phyloP scores from a whole-genome alignment of 2,329 filamentous ascomycete species.

The Tolypocladium nubicola region DNA sequence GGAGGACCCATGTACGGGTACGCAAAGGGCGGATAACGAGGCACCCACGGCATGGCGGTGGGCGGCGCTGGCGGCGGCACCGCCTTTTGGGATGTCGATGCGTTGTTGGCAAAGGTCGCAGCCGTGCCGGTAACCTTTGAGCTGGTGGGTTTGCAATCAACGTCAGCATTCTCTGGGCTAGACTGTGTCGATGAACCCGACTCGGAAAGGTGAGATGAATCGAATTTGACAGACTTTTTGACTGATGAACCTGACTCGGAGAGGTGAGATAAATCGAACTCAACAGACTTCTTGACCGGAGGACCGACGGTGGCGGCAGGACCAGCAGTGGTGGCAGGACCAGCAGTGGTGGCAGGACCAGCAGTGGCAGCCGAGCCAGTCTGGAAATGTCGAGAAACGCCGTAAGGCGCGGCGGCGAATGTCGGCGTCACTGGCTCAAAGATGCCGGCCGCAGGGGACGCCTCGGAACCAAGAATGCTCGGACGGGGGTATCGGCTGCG shows the following conservation, averaged over 20 bases:
- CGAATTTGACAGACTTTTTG: constrained; percentile 7
- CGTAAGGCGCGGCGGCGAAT: not conserved
- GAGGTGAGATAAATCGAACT: too few species aligned
- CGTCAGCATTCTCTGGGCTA: not conserved
- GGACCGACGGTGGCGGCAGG: not conserved
- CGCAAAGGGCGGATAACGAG: constrained; percentile 5
- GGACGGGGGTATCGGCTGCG: constrained; percentile 3
- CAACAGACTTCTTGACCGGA: too few species aligned
- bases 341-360: not conserved
- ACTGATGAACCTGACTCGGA: not conserved
- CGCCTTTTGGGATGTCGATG: not conserved
- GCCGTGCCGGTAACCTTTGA: not conserved
- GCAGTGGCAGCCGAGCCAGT: not conserved
- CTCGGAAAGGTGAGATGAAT: not conserved
- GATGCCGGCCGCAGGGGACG: constrained; percentile 1
- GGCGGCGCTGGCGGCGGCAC: not conserved
- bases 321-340: not conserved
- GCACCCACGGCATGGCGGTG: constrained; percentile 9
- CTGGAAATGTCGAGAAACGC: not conserved
- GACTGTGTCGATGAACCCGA: not conserved
- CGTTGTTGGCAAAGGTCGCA: not conserved
- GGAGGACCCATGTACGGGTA: constrained; percentile 9
- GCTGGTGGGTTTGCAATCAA: not conserved
- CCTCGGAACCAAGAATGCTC: constrained; percentile 4
- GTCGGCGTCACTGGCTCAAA: constrained; percentile 1